Conservation (phyloP, 164 flowering plant species). For the grape (Vitis vinifera) region ASM3070453v1 NC_081822.1:18537501-18538000, state of each 20-base stretch:
- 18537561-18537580: slow-evolving; percentile 38
- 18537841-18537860: slow-evolving; percentile 35
- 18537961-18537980: not conserved
- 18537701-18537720: slow-evolving; percentile 41
- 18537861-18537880: slow-evolving; percentile 35
- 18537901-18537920: slow-evolving; percentile 4
- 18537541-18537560: slow-evolving; percentile 50
- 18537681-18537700: slow-evolving; percentile 40
- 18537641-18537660: slow-evolving; percentile 47
- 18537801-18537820: slow-evolving; percentile 61
- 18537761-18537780: slow-evolving; percentile 60
- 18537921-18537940: slow-evolving; percentile 24
- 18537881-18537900: slow-evolving; percentile 12
- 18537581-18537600: slow-evolving; percentile 46
- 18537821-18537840: slow-evolving; percentile 59
- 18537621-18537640: slow-evolving; percentile 62
- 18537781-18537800: slow-evolving; percentile 57
- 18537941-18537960: slow-evolving; percentile 16
- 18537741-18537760: slow-evolving; percentile 61
- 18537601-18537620: slow-evolving; percentile 50
- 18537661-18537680: slow-evolving; percentile 57
- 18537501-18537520: slow-evolving; percentile 50
- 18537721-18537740: slow-evolving; percentile 32
- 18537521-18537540: slow-evolving; percentile 46
- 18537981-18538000: not conserved